Evolutionary conservation across 768 basidiomycete genomes (phyloP).

Genomic region (Daedalea quercina): DNA sequence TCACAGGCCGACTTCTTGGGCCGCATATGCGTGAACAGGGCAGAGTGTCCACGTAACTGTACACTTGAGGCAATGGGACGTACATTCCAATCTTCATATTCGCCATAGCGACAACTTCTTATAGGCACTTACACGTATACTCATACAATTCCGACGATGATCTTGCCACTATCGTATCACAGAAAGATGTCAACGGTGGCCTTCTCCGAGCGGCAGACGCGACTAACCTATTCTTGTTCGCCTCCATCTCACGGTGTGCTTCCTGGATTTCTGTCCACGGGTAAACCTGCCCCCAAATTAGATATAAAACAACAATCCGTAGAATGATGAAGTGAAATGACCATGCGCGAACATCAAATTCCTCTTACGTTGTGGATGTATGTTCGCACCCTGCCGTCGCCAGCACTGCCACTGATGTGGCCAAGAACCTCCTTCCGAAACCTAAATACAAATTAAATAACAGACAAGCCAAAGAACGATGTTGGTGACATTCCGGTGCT

Average conservation of each 20-base stretch:
- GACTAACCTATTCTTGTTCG: constrained; percentile 48
- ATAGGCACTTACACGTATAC: neutral
- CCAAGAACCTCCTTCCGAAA: constrained; percentile 50
- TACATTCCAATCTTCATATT: too few species aligned
- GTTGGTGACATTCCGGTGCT: too few species aligned
- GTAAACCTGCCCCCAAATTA: constrained; percentile 49
- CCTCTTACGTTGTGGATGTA: constrained; percentile 69
- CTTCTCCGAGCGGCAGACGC: neutral
- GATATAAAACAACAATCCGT: constrained; percentile 3
- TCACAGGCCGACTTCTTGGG: too few species aligned
- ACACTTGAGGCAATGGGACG: too few species aligned
- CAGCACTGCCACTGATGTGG: constrained; percentile 51
- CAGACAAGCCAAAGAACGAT: too few species aligned
- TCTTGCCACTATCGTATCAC: constrained; percentile 12
- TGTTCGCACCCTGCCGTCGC: constrained; percentile 55
- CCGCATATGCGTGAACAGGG: neutral
- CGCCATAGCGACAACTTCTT: neutral
- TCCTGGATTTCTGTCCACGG: constrained; percentile 72
- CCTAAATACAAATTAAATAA: too few species aligned
- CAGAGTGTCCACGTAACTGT: too few species aligned
- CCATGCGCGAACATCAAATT: neutral
- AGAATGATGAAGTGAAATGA: neutral
- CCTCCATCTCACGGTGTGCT: constrained; percentile 83
- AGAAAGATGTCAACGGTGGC: neutral
- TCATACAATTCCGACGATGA: constrained; percentile 14